phyloP scores from a whole-genome alignment of 306 rosid genomes.

The Styphnolobium japonicum region DNA sequence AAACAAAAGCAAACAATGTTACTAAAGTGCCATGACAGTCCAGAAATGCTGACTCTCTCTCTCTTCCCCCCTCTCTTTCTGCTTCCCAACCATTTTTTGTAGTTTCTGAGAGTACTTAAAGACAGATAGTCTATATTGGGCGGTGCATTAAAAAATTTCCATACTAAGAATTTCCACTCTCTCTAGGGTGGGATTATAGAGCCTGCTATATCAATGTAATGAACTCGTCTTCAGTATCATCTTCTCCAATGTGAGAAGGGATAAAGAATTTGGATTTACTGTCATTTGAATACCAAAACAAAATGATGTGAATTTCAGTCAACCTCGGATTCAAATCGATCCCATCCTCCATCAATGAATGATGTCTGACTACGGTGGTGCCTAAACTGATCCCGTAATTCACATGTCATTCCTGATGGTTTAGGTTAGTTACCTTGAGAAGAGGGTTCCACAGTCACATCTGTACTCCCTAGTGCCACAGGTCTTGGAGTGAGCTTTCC shows the following conservation, averaged over 20 bases:
- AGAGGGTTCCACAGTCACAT: constrained; percentile 86
- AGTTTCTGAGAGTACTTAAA: background rate
- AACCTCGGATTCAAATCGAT: constrained; percentile 36
- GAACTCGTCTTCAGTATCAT: background rate
- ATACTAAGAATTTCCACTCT: constrained; percentile 18
- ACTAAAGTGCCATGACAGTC: constrained; percentile 13
- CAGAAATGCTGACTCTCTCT: constrained; percentile 30
- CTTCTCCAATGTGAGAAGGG: constrained; percentile 1
- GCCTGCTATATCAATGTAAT: constrained; percentile 19
- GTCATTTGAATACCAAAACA: background rate
- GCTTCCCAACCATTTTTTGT: constrained; percentile 18
- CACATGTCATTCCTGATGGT: constrained; percentile 11
- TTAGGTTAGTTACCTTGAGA: constrained; percentile 64
- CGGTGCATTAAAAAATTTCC: constrained; percentile 17
- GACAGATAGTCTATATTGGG: constrained; percentile 13
- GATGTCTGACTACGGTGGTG: constrained; percentile 6
- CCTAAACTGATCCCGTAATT: background rate
- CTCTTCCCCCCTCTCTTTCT: background rate
- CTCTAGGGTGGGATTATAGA: constrained; percentile 1
- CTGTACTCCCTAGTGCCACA: constrained; percentile 83
- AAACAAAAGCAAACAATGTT: constrained; percentile 20
- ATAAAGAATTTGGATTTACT: background rate
- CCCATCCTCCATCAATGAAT: constrained; percentile 28
- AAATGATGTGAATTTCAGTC: constrained; percentile 21
- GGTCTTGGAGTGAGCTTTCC: constrained; percentile 83